Base-by-base conservation (phyloP, 768 basidiomycete genomes). In the Lactarius vividus region DNA sequence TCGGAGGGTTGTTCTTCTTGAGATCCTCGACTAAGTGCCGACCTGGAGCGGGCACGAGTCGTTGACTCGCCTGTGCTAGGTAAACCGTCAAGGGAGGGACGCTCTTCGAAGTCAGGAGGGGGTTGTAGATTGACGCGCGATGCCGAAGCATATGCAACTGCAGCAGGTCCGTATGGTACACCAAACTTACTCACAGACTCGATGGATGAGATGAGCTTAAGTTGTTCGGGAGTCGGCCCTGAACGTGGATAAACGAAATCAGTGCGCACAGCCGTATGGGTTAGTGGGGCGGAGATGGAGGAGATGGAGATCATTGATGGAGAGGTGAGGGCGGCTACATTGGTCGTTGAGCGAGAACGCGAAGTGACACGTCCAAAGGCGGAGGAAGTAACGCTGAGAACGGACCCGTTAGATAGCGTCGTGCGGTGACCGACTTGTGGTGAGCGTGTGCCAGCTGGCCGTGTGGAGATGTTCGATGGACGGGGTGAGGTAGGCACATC, bases 281-380 rank as follows among this genome's bases (percentile, higher is more conserved):
- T 82, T 10, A 94, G 82, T 8, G 92, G 92, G 5, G 88, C 73
- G 6, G 89, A 91, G 64, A 94, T 93, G 11, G 84, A 89, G 69
- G 85, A 80, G 40, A 92, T 79, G 20, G 91, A 91, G 63, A 91
- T 85, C 61, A 82, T 78, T 23, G 89, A 89, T 9, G 89, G 85
- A 1, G 87, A 89, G 39, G 81, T 85, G 56, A 86, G 80, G 52
- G 65, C 66, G 7, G 59, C 61, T 26, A 78, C 75, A 65, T 75
- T 75, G 18, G 76, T 76, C 61, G 78, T 77, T 31, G 79, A 73
- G 40, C 75, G 72, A 54, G 83, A 80, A 67, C 78, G 78, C 46
- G 83, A 79, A 35, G 83, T 67, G 0, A 82, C 78, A 52, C 85
- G 82, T 16, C 64, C 65, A 75, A 85, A 82, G 55, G 79, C 76